phyloP scores from a whole-genome alignment of 2,329 filamentous ascomycete species.

The Neopestalotiopsis sp. region DNA sequence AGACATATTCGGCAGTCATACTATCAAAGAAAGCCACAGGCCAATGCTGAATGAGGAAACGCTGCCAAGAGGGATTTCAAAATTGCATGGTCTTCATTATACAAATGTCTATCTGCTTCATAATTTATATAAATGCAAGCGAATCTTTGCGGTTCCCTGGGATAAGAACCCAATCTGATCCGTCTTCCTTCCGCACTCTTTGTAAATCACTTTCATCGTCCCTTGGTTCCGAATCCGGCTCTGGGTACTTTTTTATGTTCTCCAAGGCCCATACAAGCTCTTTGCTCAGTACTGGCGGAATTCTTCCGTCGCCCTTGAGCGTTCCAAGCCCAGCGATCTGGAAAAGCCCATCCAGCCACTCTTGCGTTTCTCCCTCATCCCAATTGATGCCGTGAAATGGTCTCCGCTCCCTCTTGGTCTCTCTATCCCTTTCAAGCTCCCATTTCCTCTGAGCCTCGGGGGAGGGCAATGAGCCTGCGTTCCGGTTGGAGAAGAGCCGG shows the following conservation, averaged over 20 bases:
- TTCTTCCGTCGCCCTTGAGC: slow-evolving; percentile 51
- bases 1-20: neutral
- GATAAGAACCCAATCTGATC: slow-evolving; percentile 11
- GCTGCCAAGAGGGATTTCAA: neutral
- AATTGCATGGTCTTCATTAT: too few species aligned
- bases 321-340: slow-evolving; percentile 54
- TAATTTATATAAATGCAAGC: slow-evolving; percentile 17
- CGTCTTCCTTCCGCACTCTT: neutral
- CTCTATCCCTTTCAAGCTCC: slow-evolving; percentile 47
- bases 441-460: slow-evolving; percentile 48
- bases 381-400: slow-evolving; percentile 60
- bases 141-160: slow-evolving; percentile 10
- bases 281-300: slow-evolving; percentile 50
- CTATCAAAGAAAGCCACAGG: neutral
- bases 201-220: neutral
- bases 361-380: slow-evolving; percentile 56
- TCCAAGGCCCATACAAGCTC: slow-evolving; percentile 54
- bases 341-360: slow-evolving; percentile 53
- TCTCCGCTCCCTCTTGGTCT: slow-evolving; percentile 35
- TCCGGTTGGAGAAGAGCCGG: slow-evolving; percentile 50
- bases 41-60: neutral
- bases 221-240: slow-evolving; percentile 40
- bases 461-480: slow-evolving; percentile 43
- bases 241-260: slow-evolving; percentile 53
- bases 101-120: neutral